Conservation (phyloP, 2,329 filamentous ascomycete genomes). For the Claviceps quebecensis region DNA sequence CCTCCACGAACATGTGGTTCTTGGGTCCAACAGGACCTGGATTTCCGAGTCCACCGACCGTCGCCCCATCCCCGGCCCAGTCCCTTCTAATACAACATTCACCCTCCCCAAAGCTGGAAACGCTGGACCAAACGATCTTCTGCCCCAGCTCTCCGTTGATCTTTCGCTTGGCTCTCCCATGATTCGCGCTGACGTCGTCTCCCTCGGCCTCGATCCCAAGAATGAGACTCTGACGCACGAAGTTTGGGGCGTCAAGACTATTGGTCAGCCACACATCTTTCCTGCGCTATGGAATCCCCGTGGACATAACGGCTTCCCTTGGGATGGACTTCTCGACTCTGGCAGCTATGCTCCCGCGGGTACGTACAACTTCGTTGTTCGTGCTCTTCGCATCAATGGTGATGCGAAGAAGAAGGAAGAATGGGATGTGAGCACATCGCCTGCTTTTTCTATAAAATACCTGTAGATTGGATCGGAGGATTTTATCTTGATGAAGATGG, state of each 20-base stretch:
- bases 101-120: constrained; percentile 26
- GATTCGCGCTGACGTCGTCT: constrained; percentile 31
- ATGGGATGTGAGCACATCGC: constrained; percentile 31
- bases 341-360: constrained; percentile 35
- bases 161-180: constrained; percentile 31
- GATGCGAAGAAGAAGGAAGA: constrained; percentile 27
- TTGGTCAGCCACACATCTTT: constrained; percentile 28
- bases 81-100: constrained; percentile 25
- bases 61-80: constrained; percentile 6
- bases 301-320: constrained; percentile 14
- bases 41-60: constrained; percentile 21
- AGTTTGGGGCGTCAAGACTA: constrained; percentile 23
- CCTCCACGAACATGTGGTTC: constrained; percentile 15
- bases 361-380: constrained; percentile 33
- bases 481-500: too few species aligned
- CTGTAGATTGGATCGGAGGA: not conserved
- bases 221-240: constrained; percentile 13
- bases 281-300: constrained; percentile 22
- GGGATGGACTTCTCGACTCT: constrained; percentile 32
- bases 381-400: constrained; percentile 37
- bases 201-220: constrained; percentile 15
- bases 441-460: constrained; percentile 32
- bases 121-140: constrained; percentile 15
- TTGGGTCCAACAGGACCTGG: constrained; percentile 13
- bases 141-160: constrained; percentile 26